Evolutionary conservation across 306 rosid genomes (phyloP), one percentile per base, ranked within the genome.

Genomic region (Cucurbita pepo): DNA sequence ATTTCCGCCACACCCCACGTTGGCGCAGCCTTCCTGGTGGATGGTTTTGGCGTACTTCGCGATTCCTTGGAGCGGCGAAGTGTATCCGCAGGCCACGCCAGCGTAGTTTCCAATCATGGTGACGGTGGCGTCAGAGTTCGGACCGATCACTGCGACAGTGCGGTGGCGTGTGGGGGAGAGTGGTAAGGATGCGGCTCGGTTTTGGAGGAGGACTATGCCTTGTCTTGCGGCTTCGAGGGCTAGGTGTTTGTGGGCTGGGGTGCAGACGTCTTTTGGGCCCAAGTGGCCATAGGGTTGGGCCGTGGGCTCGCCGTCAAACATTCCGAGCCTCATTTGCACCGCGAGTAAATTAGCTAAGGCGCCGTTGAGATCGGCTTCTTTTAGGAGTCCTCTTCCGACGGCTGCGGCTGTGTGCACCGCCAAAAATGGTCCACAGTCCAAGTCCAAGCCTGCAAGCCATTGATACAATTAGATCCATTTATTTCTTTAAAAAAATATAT

Each of bases 51-150:
- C 87, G 56, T 90, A 94, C 75, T 89, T 94, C 6, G 59, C 86
- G 25, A 94, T 91, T 47, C 99, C 99, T 72, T 89, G 95, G 6
- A 94, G 62, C 0, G 99, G 96, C 1, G 89, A 82, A 0, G 92
- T 89, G 75, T 87, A 94, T 10, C 88, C 96, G 74, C 99, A 94
- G 1, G 99, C 91, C 73, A 87, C 77, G 54, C 98, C 98, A 79
- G 58, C 99, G 60, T 94, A 94, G 40, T 94, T 94, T 13, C 99
- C 99, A 0, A 94, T 89, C 99, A 94, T 94, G 4, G 99, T 94
- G 10, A 65, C 88, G 0, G 97, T 87, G 37, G 75, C 99, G 8
- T 91, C 91, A 0, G 97, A 85, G 74, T 91, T 94, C 9, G 99
- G 99, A 15, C 99, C 99, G 62, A 94, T 85, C 7, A 94, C 97